Evolutionary conservation across 129 eudicot species (phyloP).

Genomic region (Silybum marianum): DNA sequence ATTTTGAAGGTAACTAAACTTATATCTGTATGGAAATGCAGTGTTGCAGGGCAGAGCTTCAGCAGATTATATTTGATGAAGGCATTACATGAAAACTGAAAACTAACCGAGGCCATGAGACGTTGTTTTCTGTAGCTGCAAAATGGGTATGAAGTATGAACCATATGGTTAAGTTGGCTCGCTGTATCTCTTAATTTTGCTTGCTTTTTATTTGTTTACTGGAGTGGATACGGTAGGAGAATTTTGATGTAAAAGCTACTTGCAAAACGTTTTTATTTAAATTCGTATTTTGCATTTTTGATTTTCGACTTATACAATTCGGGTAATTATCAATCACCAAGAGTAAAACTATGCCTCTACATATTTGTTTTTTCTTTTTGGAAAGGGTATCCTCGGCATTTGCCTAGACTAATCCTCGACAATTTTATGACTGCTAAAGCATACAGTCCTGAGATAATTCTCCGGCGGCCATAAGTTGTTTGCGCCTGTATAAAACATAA

Average conservation of each 20-base stretch:
- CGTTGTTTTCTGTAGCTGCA: constrained; percentile 9
- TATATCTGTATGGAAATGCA: constrained; percentile 42
- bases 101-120: constrained; percentile 8
- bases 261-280: constrained; percentile 1
- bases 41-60: constrained; percentile 97
- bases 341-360: not conserved
- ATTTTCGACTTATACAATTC: not conserved
- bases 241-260: constrained; percentile 29
- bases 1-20: not conserved
- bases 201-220: constrained; percentile 15
- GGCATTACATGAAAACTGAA: constrained; percentile 87
- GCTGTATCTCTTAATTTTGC: constrained; percentile 10
- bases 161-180: not conserved
- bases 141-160: constrained; percentile 23
- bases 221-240: constrained; percentile 23
- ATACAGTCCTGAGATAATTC: no score
- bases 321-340: not conserved
- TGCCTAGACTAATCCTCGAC: no score
- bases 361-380: no score
- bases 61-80: constrained; percentile 79
- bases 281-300: not conserved
- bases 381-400: no score
- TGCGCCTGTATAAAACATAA: no score
- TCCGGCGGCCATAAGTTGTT: no score
- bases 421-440: no score